Conservation (phyloP, 768 basidiomycete genomes). For the Lyophyllum decastes region DNA sequence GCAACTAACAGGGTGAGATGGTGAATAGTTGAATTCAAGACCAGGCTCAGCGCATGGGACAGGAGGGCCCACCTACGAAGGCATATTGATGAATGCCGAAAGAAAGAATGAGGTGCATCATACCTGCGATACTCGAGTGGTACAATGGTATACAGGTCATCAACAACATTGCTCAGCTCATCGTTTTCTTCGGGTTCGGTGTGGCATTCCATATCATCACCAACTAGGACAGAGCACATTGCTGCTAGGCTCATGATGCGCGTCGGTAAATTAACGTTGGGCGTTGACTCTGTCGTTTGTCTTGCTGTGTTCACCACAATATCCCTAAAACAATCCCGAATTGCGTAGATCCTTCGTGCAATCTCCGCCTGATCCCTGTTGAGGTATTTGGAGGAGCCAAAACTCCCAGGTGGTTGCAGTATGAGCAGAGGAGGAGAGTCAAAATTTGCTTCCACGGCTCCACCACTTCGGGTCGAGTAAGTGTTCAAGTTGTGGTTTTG, state of each 20-base stretch:
- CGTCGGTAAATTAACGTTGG: conserved; percentile 12
- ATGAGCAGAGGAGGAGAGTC: conserved; percentile 33
- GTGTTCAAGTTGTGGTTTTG: neutral
- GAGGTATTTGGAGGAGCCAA: conserved; percentile 32
- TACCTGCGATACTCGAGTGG: conserved; percentile 56
- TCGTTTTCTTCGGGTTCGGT: conserved; percentile 6
- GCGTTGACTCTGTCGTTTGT: neutral
- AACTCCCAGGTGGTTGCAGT: conserved; percentile 37
- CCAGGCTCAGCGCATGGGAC: conserved; percentile 52
- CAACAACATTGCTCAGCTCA: conserved; percentile 27
- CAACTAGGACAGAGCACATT: conserved; percentile 48
- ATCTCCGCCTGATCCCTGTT: conserved; percentile 36
- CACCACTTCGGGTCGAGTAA: neutral
- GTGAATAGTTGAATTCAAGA: conserved; percentile 44
- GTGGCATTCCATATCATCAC: conserved; percentile 42
- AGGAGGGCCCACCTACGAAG: conserved; percentile 44
- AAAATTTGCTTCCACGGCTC: neutral
- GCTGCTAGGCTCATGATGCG: conserved; percentile 37
- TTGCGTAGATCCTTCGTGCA: conserved; percentile 49
- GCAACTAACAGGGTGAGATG: conserved; percentile 49
- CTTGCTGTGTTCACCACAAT: conserved; percentile 38
- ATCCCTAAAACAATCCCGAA: conserved; percentile 58
- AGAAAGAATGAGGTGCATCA: conserved; percentile 3
- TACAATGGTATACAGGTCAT: conserved; percentile 52
- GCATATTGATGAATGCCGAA: neutral